phyloP scores from a whole-genome alignment of 2,329 filamentous ascomycete species.

The Cryphonectria naterciae region DNA sequence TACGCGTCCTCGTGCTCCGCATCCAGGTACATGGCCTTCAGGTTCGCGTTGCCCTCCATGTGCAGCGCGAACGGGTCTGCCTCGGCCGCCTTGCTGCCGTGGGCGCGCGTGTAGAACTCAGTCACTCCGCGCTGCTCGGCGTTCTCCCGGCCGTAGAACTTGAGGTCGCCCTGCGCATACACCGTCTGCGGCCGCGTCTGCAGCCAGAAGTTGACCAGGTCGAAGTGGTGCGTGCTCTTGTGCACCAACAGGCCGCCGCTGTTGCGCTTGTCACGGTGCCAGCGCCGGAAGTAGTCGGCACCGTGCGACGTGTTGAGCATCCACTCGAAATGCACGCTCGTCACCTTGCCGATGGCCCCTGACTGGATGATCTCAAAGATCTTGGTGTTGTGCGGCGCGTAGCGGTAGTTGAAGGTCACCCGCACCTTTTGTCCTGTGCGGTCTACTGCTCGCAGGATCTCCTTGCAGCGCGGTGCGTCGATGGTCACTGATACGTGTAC shows the following conservation, averaged over 20 bases:
- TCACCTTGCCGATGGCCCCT: constrained; percentile 60
- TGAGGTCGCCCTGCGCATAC: constrained; percentile 60
- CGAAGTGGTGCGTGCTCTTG: constrained; percentile 67
- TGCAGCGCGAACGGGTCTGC: constrained; percentile 63
- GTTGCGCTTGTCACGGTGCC: constrained; percentile 65
- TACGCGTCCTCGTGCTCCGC: constrained; percentile 68
- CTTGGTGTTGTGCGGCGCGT: constrained; percentile 67
- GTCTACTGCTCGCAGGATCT: constrained; percentile 59
- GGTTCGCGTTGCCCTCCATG: constrained; percentile 53
- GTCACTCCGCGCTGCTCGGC: constrained; percentile 58
- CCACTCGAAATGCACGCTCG: constrained; percentile 66
- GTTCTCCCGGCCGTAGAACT: constrained; percentile 65
- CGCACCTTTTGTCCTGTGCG: constrained; percentile 53
- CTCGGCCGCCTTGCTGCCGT: constrained; percentile 54
- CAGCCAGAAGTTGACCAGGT: constrained; percentile 67
- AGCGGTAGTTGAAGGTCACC: constrained; percentile 68
- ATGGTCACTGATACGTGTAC: constrained; percentile 52
- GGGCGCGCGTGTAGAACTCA: constrained; percentile 54
- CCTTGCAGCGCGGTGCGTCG: constrained; percentile 56
- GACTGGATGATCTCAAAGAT: constrained; percentile 57
- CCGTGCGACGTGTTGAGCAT: constrained; percentile 65
- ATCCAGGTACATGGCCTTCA: constrained; percentile 64
- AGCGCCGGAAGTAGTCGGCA: constrained; percentile 66
- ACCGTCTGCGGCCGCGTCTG: constrained; percentile 58
- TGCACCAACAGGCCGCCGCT: constrained; percentile 63